Base-by-base conservation (phyloP, 257 asterid genomes). In the Haberlea rhodopensis region DNA sequence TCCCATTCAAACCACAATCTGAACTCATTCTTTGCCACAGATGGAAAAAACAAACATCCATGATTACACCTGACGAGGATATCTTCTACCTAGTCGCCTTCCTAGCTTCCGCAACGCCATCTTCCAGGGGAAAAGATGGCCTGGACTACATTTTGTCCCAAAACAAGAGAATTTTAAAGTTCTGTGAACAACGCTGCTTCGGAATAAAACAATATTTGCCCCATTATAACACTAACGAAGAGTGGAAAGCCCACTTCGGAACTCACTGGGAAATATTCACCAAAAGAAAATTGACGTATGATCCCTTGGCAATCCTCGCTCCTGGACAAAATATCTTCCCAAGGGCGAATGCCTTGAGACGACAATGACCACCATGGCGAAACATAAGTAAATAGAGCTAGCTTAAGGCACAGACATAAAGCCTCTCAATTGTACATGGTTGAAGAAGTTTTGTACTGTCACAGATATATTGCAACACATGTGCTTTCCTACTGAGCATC, bases 241-340 rank as follows among this genome's bases (percentile, higher is more conserved):
- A 26, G 61, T 56, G 61, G 61, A 56, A 56, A 56, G 40, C 61
- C 15, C 61, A 56, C 61, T 56, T 56, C 13, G 61, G 61, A 3
- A 56, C 22, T 16, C 61, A 6, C 5, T 56, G 61, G 40, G 61
- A 56, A 56, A 34, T 13, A 8, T 56, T 56, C 20, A 5, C 22
- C 5, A 16, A 1, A 31, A n/a, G 40, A 31, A 56, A 56, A 56
- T 25, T 19, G 8, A 56, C 21, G 19, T 56, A 56, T 56, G 40
- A 56, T 26, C 61, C 61, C 20, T 31, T 56, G 22, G 28, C 22
- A 56, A 56, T 56, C 61, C 61, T 56, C 20, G 40, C 40, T 9
- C 61, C 60, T 1, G 61, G 61, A 26, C 61, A 56, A 26, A 56
- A 19, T 4, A 56, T 56, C 10, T 56, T 56, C 40, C 40, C 6